Percentiles rank a stretch among this genome's conserved stretches.
Conservation (phyloP, 1,139 yeast species). For the Ogataea hybrid region DNA sequence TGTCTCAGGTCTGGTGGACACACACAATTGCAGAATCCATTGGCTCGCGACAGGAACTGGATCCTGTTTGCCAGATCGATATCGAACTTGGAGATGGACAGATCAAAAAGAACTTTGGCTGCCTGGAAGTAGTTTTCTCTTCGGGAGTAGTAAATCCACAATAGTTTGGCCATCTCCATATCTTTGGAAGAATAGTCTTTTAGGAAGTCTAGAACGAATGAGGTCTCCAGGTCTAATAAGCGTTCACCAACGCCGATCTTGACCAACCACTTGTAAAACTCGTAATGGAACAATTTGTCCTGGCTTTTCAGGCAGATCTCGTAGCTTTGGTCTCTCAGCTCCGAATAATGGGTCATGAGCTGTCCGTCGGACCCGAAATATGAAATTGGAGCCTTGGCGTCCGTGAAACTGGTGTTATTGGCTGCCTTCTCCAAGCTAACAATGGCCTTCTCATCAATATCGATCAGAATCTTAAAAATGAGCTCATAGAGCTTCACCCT, state of each 20-base stretch:
- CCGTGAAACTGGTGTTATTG: slow-evolving; percentile 13
- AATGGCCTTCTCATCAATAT: slow-evolving; percentile 67
- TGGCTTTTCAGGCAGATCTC: slow-evolving; percentile 67
- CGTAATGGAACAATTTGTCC: slow-evolving; percentile 85
- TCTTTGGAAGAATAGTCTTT: slow-evolving; percentile 68
- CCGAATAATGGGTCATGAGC: slow-evolving; percentile 51
- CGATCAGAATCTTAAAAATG: slow-evolving; percentile 70
- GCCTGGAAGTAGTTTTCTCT: slow-evolving; percentile 78
- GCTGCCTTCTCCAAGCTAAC: slow-evolving; percentile 45
- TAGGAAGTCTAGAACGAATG: slow-evolving; percentile 74
- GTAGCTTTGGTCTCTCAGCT: slow-evolving; percentile 70
- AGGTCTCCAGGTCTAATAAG: slow-evolving; percentile 75
- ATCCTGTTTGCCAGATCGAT: slow-evolving; percentile 71
- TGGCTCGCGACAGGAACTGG: slow-evolving; percentile 87
- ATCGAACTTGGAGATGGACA: slow-evolving; percentile 74
- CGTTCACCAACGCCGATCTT: slow-evolving; percentile 74
- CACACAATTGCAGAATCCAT: slow-evolving; percentile 86
- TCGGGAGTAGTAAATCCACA: slow-evolving; percentile 89
- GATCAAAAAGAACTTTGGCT: slow-evolving; percentile 71
- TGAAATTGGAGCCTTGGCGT: slow-evolving; percentile 18
- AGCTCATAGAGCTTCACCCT: slow-evolving; percentile 66
- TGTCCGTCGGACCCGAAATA: slow-evolving; percentile 31
- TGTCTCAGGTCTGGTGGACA: slow-evolving; percentile 79
- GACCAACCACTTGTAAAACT: slow-evolving; percentile 91
- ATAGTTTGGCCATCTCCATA: slow-evolving; percentile 70